These are phyloP conservation scores for Chernovozyma aurita DNA, from an alignment of 1,139 yeast species.

Conservation along the genomic window DNA sequence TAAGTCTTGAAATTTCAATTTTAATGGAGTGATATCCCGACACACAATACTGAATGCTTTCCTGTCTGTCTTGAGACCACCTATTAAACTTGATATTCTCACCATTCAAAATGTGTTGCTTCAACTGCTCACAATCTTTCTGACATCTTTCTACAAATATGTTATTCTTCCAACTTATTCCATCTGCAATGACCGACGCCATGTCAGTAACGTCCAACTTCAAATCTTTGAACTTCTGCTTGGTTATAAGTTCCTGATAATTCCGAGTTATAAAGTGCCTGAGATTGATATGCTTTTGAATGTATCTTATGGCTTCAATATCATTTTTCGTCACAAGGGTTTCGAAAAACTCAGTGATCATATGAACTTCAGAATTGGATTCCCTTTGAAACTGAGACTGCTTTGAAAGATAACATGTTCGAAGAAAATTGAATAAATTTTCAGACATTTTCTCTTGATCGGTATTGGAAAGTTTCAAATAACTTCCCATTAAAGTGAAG, in stretches of 20 bases:
- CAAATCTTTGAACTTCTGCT: conserved; percentile 12
- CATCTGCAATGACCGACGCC: conserved; percentile 38
- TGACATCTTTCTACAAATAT: conserved; percentile 36
- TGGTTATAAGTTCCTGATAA: conserved; percentile 18
- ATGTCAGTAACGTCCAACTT: conserved; percentile 30
- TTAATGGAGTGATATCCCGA: conserved; percentile 44
- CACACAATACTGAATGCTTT: conserved; percentile 49
- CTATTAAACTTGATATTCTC: conserved; percentile 50
- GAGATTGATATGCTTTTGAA: conserved; percentile 29
- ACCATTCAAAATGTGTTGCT: conserved; percentile 37
- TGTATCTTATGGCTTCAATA: conserved; percentile 28
- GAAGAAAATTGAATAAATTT: conserved; percentile 31
- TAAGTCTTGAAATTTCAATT: conserved; percentile 37
- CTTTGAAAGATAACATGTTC: conserved; percentile 33
- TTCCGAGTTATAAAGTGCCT: conserved; percentile 24
- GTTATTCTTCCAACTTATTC: conserved; percentile 32
- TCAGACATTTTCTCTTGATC: conserved; percentile 18
- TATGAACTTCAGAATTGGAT: neutral
- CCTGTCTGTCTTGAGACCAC: conserved; percentile 59
- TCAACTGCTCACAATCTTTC: conserved; percentile 45
- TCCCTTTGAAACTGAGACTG: conserved; percentile 20
- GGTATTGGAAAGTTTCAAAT: conserved; percentile 16
- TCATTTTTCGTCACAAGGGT: conserved; percentile 32
- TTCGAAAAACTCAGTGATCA: conserved; percentile 28
- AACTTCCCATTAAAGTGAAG: conserved; percentile 20